phyloP scores from a whole-genome alignment of 495 filamentous ascomycete species.

The Pseudotulostoma volvatum region DNA sequence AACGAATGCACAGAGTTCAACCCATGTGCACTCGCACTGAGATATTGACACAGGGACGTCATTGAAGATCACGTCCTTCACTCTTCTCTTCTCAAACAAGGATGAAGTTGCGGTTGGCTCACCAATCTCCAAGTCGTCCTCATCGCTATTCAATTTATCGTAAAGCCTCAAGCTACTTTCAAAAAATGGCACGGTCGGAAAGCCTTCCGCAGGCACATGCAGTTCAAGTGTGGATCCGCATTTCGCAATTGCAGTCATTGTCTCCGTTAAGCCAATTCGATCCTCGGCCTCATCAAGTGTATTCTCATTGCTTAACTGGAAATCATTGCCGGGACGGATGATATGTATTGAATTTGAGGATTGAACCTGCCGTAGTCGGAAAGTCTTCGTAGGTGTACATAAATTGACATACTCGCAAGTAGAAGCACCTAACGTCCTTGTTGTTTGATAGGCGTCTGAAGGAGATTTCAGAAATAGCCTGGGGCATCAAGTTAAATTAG shows the following conservation, averaged over 20 bases:
- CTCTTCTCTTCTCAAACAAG: neutral
- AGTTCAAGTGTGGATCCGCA: slow-evolving; percentile 62
- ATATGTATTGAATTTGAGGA: slow-evolving; percentile 78
- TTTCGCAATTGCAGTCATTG: slow-evolving; percentile 47
- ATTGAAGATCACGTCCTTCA: slow-evolving; percentile 17
- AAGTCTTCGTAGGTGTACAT: slow-evolving; percentile 52
- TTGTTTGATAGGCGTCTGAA: slow-evolving; percentile 11
- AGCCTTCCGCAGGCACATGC: slow-evolving; percentile 17
- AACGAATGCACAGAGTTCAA: slow-evolving; percentile 33
- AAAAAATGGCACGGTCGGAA: slow-evolving; percentile 20
- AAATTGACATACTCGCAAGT: slow-evolving; percentile 51
- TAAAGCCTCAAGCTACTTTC: slow-evolving; percentile 21
- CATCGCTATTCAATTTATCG: slow-evolving; percentile 7
- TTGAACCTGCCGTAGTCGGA: slow-evolving; percentile 73
- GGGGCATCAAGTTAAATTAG: neutral
- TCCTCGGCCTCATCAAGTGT: slow-evolving; percentile 10
- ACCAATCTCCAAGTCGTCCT: slow-evolving; percentile 7
- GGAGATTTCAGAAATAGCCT: slow-evolving; percentile 54
- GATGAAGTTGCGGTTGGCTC: neutral
- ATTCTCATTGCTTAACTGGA: slow-evolving; percentile 6
- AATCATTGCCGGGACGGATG: slow-evolving; percentile 34
- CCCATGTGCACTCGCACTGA: slow-evolving; percentile 33
- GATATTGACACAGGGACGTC: slow-evolving; percentile 30
- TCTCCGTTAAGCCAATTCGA: slow-evolving; percentile 10
- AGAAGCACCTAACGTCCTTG: slow-evolving; percentile 13